Evolutionary conservation across 2,329 filamentous ascomycete genomes (phyloP).

Genomic region (Talaromyces sp.): DNA sequence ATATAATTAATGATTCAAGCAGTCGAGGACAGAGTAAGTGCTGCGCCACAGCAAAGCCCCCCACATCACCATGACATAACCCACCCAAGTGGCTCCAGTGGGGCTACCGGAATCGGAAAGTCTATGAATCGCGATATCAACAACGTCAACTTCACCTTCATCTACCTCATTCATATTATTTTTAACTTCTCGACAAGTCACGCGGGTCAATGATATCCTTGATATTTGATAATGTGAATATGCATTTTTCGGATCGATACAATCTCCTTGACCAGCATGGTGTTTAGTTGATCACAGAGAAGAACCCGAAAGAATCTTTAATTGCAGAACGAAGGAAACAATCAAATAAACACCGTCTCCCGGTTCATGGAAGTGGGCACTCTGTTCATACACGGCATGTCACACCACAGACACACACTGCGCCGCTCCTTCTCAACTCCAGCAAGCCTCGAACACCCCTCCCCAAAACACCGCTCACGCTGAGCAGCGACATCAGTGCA

Average conservation of each 20-base stretch:
- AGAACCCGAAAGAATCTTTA: background rate
- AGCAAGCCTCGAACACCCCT: conserved; percentile 16
- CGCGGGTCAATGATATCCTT: background rate
- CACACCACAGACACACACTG: conserved; percentile 28
- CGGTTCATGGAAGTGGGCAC: background rate
- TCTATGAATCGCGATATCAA: background rate
- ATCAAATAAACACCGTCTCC: background rate
- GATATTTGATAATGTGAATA: background rate
- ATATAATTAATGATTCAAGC: no score
- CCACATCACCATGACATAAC: background rate
- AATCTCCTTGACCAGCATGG: background rate
- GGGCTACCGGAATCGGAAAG: background rate
- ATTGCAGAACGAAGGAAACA: background rate
- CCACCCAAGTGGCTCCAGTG: background rate
- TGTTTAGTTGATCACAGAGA: background rate
- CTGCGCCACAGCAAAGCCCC: background rate
- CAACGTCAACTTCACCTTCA: no score
- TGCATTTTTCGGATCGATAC: background rate
- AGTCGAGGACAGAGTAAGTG: no score
- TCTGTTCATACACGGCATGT: conserved; percentile 13
- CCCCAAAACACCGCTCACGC: conserved; percentile 18
- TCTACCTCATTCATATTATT: background rate
- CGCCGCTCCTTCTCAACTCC: conserved; percentile 20
- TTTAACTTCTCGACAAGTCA: background rate
- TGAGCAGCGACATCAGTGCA: conserved; percentile 16